These are phyloP conservation scores for Nicotiana rustica DNA, from an alignment of 305 asterid genomes.

Conservation along the genomic window DNA sequence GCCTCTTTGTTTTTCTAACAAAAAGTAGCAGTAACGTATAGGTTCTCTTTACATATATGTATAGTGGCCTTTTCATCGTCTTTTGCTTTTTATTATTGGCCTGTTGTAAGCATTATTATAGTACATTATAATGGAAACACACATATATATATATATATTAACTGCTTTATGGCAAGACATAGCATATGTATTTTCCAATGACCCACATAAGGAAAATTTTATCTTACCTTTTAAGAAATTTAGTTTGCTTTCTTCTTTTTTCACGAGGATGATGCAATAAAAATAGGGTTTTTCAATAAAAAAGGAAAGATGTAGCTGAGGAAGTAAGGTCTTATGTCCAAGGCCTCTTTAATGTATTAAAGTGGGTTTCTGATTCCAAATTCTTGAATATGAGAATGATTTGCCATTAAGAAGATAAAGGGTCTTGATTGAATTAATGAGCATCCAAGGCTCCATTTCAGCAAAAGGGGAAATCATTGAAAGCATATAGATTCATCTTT, in stretches of 20 bases:
- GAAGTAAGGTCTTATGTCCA: background rate
- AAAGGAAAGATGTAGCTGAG: background rate
- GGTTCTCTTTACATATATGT: background rate
- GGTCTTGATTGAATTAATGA: conserved; percentile 21
- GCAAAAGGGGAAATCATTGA: background rate
- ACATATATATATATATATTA: background rate
- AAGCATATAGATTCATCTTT: background rate
- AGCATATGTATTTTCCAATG: background rate
- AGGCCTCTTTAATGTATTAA: background rate
- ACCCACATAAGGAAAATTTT: conserved; percentile 5
- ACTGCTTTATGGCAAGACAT: conserved; percentile 9
- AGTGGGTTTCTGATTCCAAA: conserved; percentile 32
- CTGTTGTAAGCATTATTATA: background rate
- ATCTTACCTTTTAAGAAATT: conserved; percentile 2
- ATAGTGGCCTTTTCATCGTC: background rate
- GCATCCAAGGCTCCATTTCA: conserved; percentile 32
- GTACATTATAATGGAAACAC: background rate
- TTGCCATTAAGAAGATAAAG: conserved; percentile 18
- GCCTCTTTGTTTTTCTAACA: background rate
- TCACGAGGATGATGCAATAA: background rate
- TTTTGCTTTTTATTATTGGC: conserved; percentile 20
- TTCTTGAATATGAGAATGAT: background rate
- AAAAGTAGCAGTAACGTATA: background rate
- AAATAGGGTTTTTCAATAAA: background rate
- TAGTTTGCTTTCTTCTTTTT: conserved; percentile 2